Percentiles rank a stretch among this genome's conserved stretches.
Conservation (phyloP, 2,329 filamentous ascomycete genomes). For the Talaromyces sp. region DNA sequence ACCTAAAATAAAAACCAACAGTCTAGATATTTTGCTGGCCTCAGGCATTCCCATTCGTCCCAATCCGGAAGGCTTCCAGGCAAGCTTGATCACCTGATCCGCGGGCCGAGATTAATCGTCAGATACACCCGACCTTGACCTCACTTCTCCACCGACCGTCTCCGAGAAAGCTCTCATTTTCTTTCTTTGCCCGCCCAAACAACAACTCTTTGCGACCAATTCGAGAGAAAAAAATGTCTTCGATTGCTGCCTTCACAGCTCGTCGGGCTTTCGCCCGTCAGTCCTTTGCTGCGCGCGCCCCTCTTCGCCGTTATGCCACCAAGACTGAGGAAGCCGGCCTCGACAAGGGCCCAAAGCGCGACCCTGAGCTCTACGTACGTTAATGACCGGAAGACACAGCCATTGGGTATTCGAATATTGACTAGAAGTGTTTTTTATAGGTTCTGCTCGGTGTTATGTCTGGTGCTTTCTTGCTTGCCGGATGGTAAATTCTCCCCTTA, state of each 20-base stretch:
- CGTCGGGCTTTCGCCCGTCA: slow-evolving; percentile 40
- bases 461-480: slow-evolving; percentile 78
- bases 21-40: background rate
- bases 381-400: background rate
- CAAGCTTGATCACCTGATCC: slow-evolving; percentile 11
- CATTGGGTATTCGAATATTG: slow-evolving; percentile 2
- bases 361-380: slow-evolving; percentile 71
- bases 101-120: slow-evolving; percentile 13
- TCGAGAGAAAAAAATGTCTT: slow-evolving; percentile 29
- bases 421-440: slow-evolving; percentile 43
- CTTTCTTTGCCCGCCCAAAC: background rate
- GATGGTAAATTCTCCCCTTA: slow-evolving; percentile 51
- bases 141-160: background rate
- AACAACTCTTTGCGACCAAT: background rate
- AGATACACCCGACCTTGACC: slow-evolving; percentile 7
- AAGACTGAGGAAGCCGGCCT: slow-evolving; percentile 49
- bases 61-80: background rate
- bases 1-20: background rate
- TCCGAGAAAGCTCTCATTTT: background rate
- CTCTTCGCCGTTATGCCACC: slow-evolving; percentile 34
- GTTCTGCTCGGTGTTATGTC: slow-evolving; percentile 89
- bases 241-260: slow-evolving; percentile 37
- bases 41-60: background rate
- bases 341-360: slow-evolving; percentile 61
- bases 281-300: slow-evolving; percentile 36